Evolutionary conservation across 768 basidiomycete genomes (phyloP), one percentile per base, ranked within the genome.

Genomic region (Lentinula sp.): DNA sequence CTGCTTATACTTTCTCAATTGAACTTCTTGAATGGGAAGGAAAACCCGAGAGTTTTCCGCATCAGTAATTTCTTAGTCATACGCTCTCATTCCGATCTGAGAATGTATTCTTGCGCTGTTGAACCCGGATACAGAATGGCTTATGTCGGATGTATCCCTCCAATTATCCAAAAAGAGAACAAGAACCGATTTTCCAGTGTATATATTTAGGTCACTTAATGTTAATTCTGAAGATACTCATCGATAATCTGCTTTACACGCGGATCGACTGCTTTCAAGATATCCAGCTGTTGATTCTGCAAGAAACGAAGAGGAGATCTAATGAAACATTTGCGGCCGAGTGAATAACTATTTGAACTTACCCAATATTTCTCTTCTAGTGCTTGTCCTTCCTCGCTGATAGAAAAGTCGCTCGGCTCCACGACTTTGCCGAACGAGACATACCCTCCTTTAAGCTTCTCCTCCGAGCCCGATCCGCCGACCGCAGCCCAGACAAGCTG

Each of bases 311-410:
- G 15, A 10, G 13, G 28, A 28, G 28, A 28, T 28, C 28, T 28
- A 28, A 28, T 28, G 28, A 28, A 28, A 28, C 28, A 28, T 4
- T 36, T 5, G 10, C 13, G 4, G 10, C 36, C 15, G 13, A 48
- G n/a, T 5, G 28, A 37, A 9, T 36, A 41, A 10, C 18, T 52
- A 28, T 3, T 28, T 28, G 64, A 28, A 28, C 73, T 43, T 53
- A 76, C 76, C 76, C 76, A 79, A 48, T 76, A 50, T 28, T 67
- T 67, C 15, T 73, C 68, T 57, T 75, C 68, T 3, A 66, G 45
- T 46, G 62, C 63, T 32, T 62, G 51, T 0, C 77, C 76, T 36
- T 74, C 64, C 18, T 72, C 63, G 35, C 71, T 70, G 10, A 77
- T 46, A 0, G 73, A 69, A 49, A 69, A 73, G 58, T 76, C 74